phyloP scores from a whole-genome alignment of 768 basidiomycete species.

The Suillus tomentosus region DNA sequence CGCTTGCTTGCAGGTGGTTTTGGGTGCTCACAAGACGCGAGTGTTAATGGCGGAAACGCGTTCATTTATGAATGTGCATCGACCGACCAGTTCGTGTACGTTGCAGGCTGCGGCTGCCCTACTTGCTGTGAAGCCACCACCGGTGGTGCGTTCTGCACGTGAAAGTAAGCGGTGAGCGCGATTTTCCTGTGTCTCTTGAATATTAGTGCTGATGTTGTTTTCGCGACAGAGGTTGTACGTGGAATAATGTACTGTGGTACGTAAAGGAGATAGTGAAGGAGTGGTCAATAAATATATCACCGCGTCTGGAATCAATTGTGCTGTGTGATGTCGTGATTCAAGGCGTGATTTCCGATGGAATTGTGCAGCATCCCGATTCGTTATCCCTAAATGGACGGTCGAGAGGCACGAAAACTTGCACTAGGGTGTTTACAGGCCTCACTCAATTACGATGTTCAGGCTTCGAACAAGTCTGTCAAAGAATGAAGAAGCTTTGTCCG shows the following conservation, averaged over 20 bases:
- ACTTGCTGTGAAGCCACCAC: background rate
- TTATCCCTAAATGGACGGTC: background rate
- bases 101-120: background rate
- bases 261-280: background rate
- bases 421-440: background rate
- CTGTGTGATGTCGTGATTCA: background rate
- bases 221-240: too few species aligned
- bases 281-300: background rate
- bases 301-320: background rate
- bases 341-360: background rate
- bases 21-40: background rate
- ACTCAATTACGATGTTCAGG: background rate
- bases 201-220: background rate
- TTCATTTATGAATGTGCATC: slow-evolving; percentile 5
- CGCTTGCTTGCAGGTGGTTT: background rate
- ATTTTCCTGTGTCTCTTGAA: background rate
- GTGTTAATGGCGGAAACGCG: background rate
- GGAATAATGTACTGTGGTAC: too few species aligned
- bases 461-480: background rate
- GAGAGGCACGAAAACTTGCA: background rate
- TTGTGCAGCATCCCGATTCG: background rate
- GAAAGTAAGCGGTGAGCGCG: background rate
- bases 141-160: background rate
- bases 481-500: background rate
- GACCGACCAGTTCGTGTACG: background rate